Base-by-base conservation (phyloP, 345 rosid species). In the Gossypium australe region DNA sequence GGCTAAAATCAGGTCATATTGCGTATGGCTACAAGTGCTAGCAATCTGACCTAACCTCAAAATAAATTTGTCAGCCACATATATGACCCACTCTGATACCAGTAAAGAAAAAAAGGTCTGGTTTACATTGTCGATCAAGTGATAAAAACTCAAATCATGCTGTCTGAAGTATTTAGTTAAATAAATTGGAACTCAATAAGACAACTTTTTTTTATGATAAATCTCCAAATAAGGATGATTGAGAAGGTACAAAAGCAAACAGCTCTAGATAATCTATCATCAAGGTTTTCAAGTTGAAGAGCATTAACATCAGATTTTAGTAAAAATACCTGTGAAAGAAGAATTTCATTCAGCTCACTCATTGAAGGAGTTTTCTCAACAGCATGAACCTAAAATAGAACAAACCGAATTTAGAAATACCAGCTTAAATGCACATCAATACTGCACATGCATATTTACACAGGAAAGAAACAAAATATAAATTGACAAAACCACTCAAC, bases 301-400 rank as follows among this genome's bases (percentile, higher is more conserved):
- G 34, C 53, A 45, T 45, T 66, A 47, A 22, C 38, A 47, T 47
- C 20, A 47, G 11, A 47, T 47, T 67, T 48, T 67, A 7, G 20
- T 38, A 67, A 12, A 67, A 47, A 22, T 67, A 67, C 71, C 71
- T 67, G 71, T 14, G 71, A 67, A 47, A 67, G 71, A 47, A 67
- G 56, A 67, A 67, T 67, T 48, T 94, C 97, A 87, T 83, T 94
- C 82, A 94, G 79, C 86, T 90, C 97, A 18, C 98, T 94, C 98
- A 92, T 89, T 70, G 97, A 92, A 80, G 98, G 97, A 78, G 98
- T 92, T 85, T 82, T 87, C 85, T 92, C 94, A 76, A 94, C 95
- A 70, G 90, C 95, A 82, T 81, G 83, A 79, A 92, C 97, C 98
- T 94, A 84, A 84, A 84, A 77, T 49, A 67, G 75, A 9, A 73